Base-by-base conservation (phyloP, 768 basidiomycete species). In the Serendipita vermifera region DNA sequence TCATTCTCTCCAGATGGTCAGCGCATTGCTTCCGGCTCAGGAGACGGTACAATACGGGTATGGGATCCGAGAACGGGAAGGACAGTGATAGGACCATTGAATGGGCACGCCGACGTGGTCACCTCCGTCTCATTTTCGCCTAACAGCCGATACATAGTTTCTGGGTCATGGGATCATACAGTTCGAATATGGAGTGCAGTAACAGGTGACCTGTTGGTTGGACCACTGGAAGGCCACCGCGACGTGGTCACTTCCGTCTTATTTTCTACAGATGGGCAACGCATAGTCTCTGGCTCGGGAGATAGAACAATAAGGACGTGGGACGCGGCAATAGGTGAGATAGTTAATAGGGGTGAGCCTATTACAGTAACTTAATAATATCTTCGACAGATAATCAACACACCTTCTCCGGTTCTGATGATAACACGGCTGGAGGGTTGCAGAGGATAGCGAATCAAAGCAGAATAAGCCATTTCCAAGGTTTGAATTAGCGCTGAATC, bases 221-320 rank as follows among this genome's bases (percentile, higher is more conserved):
- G 62, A 13, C 69, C 69, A 55, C 31, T 68, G 1, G 63, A 62
- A 14, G 67, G 65, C 3, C 67, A 68, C 38, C 58, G 59, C 26
- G 62, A 62, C 3, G 62, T 60, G 17, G 63, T 68, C n/a, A 9
- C n/a, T 36, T 36, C 35, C 9, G 35, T 36, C n/a, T 36, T n/a
- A 9, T 36, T 36, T 36, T 36, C 35, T 9, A 9, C 35, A n/a
- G n/a, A 36, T 36, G 35, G 35, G 9, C 35, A n/a, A 9, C n/a
- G 9, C 35, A n/a, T 36, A 9, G 35, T n/a, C 35, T 36, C 35
- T 36, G 35, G 35, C 9, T 36, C 35, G 35, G n/a, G 35, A n/a
- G 35, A 36, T 36, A 9, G n/a, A 9, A 36, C 35, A n/a, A n/a
- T 36, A 36, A 9, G 35, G n/a, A 9, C n/a, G n/a, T 36, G 35